These are phyloP conservation scores for Starmera stellimalicola DNA, from an alignment of 1,139 yeast species.

Conservation along the genomic window DNA sequence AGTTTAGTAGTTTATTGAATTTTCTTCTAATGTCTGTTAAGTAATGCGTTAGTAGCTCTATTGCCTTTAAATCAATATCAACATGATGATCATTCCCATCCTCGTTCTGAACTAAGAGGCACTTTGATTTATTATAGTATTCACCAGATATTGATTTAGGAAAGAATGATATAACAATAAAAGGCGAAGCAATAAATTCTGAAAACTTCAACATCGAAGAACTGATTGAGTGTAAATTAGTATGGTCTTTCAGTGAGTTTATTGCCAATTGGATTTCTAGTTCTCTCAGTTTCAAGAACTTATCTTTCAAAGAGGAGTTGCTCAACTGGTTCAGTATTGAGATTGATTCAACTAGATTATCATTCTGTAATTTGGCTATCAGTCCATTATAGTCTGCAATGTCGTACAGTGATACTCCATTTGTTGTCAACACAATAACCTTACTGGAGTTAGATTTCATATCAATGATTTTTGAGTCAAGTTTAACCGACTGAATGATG, in stretches of 20 bases:
- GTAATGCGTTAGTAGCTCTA: conserved; percentile 45
- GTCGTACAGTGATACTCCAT: conserved; percentile 26
- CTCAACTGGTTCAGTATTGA: conserved; percentile 27
- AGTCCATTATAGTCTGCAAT: conserved; percentile 30
- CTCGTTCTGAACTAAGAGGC: background rate
- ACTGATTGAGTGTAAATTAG: conserved; percentile 7
- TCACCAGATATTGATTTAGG: conserved; percentile 29
- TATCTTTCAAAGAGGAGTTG: conserved; percentile 22
- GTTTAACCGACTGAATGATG: conserved; percentile 22
- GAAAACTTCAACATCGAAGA: conserved; percentile 37
- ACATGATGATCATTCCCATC: conserved; percentile 2
- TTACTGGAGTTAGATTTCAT: background rate
- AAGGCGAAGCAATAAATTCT: conserved; percentile 50
- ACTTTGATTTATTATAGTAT: background rate
- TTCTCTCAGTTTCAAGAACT: conserved; percentile 30
- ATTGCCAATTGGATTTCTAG: conserved; percentile 34
- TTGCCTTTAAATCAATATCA: conserved; percentile 33
- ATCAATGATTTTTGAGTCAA: conserved; percentile 4
- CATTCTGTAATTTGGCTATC: conserved; percentile 27
- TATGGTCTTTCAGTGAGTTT: conserved; percentile 20
- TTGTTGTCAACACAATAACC: conserved; percentile 15
- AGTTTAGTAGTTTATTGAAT: conserved; percentile 22
- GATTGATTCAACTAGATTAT: conserved; percentile 31
- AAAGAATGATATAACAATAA: conserved; percentile 33
- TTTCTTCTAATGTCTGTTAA: conserved; percentile 42